Conservation (phyloP, 441 rosid species). For the Capsella rubella region DNA sequence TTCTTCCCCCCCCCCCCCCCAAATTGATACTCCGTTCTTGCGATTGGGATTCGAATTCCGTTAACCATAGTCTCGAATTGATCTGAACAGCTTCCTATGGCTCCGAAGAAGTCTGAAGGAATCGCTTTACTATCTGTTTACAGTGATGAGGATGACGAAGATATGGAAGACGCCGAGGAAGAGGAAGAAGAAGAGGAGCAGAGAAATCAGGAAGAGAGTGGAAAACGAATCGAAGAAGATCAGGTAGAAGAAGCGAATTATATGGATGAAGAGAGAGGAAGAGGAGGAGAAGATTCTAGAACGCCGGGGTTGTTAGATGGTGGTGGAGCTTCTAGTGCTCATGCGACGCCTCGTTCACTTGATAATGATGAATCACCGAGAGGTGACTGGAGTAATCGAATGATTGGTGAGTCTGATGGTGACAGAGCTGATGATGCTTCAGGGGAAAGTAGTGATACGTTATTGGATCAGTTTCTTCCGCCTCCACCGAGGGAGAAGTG, state of each 20-base stretch:
- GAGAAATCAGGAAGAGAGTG: conserved; percentile 40
- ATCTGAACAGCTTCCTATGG: conserved; percentile 49
- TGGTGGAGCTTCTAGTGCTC: conserved; percentile 54
- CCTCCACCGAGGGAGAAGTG: conserved; percentile 68
- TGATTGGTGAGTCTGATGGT: conserved; percentile 49
- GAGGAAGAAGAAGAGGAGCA: conserved; percentile 37
- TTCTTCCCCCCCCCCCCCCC: not conserved
- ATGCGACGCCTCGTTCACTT: conserved; percentile 54
- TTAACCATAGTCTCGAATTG: conserved; percentile 33
- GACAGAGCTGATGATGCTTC: conserved; percentile 49
- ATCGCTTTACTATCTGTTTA: conserved; percentile 87
- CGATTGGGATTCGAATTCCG: conserved; percentile 10
- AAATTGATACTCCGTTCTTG: not conserved
- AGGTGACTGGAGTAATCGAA: conserved; percentile 46
- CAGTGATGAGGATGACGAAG: conserved; percentile 95
- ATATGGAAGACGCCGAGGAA: conserved; percentile 72
- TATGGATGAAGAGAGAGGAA: conserved; percentile 46
- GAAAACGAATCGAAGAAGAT: conserved; percentile 12
- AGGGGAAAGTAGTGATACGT: conserved; percentile 54
- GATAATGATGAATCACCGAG: conserved; percentile 54
- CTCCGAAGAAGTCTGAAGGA: conserved; percentile 83
- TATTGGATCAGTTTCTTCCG: conserved; percentile 77
- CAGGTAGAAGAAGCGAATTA: conserved; percentile 46
- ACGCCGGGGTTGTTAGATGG: conserved; percentile 46
- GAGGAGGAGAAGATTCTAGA: conserved; percentile 40